Base-by-base conservation (phyloP, 2,329 filamentous ascomycete genomes). In the Xylogone sp. region DNA sequence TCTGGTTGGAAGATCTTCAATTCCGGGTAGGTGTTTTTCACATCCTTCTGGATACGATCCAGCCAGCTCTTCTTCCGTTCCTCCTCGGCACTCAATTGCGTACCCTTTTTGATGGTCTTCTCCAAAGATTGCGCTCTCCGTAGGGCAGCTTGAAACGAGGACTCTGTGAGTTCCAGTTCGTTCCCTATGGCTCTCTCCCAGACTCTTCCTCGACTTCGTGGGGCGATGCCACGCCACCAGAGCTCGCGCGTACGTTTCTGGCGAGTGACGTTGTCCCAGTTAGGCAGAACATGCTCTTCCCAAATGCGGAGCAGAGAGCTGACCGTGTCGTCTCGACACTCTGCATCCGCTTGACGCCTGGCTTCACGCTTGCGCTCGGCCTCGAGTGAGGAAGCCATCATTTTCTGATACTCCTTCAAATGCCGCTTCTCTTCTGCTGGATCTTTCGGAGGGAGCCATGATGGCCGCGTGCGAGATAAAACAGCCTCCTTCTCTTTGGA, bases 371-470 rank as follows among this genome's bases (percentile, higher is more conserved):
- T 78, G 52, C 79, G 78, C 27, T 86, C 83, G 0, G 81, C 78
- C 61, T 82, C 81, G 48, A 74, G 68, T 58, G 82, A 84, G 43
- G 73, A 74, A 0, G 76, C 77, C 86, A 93, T 89, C 87, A 94
- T 92, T 67, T 79, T 84, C 69, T 92, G 86, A 65, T 92, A 94
- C 66, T 94, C 84, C 63, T 82, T 91, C 58, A 99, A 67, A 69
- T 99, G 94, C 59, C 86, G 86, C 66, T 83, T 88, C 72, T 99
- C 94, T 69, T 99, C 94, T 49, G 88, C 88, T 2, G 90, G 92
- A 58, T 94, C 85, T 70, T 94, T 94, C 1, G 89, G 89, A 1
- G 90, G 89, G 2, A 94, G 74, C 90, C 90, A 94, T 1, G 87
- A 91, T 0, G 89, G 89, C 34, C 89, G 78, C 2, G 89, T 94